A percentile compares a stretch with the other conserved stretches of the same genome.
Evolutionary conservation across 2,329 filamentous ascomycete species (phyloP).

Genomic region (Phoma sp.): DNA sequence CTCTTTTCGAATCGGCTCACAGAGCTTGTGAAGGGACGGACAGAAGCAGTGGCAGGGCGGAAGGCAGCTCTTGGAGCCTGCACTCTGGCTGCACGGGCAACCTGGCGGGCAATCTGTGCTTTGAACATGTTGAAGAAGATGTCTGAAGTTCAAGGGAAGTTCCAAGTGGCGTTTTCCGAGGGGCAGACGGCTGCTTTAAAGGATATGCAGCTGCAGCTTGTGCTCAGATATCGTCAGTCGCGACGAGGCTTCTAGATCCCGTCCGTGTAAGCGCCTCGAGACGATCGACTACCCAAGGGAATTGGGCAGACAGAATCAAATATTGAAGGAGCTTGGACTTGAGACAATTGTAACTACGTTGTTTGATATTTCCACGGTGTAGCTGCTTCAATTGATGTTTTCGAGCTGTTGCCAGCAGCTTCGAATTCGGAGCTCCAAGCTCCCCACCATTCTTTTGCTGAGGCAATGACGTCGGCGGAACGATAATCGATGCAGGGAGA

Average conservation of each 20-base stretch:
- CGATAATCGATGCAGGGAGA: conserved; percentile 27
- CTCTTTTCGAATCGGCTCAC: conserved; percentile 38
- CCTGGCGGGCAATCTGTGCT: conserved; percentile 40
- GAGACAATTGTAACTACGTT: background rate
- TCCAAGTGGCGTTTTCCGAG: background rate
- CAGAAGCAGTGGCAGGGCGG: conserved; percentile 24
- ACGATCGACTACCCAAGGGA: conserved; percentile 18
- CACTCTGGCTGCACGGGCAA: conserved; percentile 33
- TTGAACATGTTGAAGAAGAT: conserved; percentile 39
- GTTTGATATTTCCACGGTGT: conserved; percentile 18
- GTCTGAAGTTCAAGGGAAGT: background rate
- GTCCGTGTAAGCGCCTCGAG: conserved; percentile 9
- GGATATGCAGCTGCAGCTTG: conserved; percentile 13
- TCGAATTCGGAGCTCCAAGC: conserved; percentile 19
- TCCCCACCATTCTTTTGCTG: conserved; percentile 27
- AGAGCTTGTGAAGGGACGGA: conserved; percentile 39
- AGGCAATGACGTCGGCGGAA: conserved; percentile 34
- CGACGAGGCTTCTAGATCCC: conserved; percentile 13
- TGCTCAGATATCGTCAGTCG: conserved; percentile 21
- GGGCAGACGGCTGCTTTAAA: conserved; percentile 11
- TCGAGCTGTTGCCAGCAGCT: conserved; percentile 10
- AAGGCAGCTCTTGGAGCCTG: conserved; percentile 39
- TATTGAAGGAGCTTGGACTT: background rate
- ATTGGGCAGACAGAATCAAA: conserved; percentile 1
- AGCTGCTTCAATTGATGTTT: conserved; percentile 9